Percentiles rank a stretch among this genome's conserved stretches.
Conservation (phyloP, 495 filamentous ascomycete genomes). For the Penicillium tannophilum region DNA sequence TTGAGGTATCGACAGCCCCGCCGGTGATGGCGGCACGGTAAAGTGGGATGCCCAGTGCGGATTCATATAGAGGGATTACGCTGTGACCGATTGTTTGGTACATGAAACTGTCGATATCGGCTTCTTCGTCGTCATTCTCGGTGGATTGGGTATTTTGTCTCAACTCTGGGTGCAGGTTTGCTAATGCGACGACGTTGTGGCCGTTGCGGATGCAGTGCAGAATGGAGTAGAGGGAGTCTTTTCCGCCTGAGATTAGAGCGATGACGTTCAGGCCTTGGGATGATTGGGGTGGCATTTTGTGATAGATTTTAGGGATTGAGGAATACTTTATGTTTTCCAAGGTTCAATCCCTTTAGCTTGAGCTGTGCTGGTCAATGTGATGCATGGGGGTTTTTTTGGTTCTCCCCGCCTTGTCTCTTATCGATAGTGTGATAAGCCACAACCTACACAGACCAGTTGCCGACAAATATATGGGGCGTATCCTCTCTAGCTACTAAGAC, state of each 20-base stretch:
- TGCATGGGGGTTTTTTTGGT: background rate
- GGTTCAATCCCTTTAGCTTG: background rate
- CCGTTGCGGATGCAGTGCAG: slow-evolving; percentile 87
- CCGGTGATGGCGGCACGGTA: slow-evolving; percentile 76
- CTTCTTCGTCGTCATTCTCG: slow-evolving; percentile 39
- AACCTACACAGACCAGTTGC: background rate
- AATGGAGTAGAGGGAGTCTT: slow-evolving; percentile 93
- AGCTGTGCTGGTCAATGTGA: background rate
- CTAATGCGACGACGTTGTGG: slow-evolving; percentile 83
- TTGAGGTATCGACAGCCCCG: slow-evolving; percentile 58
- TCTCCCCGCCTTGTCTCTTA: background rate
- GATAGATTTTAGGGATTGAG: background rate
- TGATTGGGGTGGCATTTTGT: background rate
- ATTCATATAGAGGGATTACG: slow-evolving; percentile 81
- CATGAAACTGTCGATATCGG: slow-evolving; percentile 96
- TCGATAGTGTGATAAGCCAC: background rate
- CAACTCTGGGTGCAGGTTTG: slow-evolving; percentile 73
- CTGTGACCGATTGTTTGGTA: slow-evolving; percentile 95
- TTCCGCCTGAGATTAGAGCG: slow-evolving; percentile 91
- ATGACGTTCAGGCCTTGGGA: slow-evolving; percentile 69
- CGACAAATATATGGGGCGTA: no score
- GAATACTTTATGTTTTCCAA: background rate
- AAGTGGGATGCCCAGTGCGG: slow-evolving; percentile 74
- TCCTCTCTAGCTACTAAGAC: no score
- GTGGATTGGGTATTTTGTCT: background rate